These are phyloP conservation scores for Priceomyces haplophilus DNA, from an alignment of 805 yeast genomes.

Conservation along the genomic window DNA sequence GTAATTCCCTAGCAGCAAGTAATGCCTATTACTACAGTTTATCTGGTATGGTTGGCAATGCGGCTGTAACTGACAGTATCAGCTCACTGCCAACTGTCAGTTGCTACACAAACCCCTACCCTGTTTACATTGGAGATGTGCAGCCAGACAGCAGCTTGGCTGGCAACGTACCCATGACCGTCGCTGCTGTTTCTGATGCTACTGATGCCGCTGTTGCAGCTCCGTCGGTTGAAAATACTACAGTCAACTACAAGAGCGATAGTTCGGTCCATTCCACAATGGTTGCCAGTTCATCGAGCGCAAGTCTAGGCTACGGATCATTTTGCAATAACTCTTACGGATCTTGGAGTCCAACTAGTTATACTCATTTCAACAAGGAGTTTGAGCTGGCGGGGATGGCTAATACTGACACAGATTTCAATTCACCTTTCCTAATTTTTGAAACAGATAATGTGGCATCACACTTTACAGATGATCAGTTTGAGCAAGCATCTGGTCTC, in stretches of 20 bases:
- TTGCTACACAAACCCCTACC: neutral
- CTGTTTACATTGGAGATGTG: neutral
- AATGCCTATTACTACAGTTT: neutral
- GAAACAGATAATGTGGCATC: neutral
- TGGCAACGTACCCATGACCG: neutral
- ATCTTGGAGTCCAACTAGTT: constrained; percentile 1
- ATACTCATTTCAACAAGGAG: constrained; percentile 3
- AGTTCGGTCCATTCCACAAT: neutral
- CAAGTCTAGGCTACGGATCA: neutral
- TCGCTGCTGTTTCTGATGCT: constrained; percentile 3
- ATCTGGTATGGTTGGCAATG: neutral
- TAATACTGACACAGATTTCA: neutral
- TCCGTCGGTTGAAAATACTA: neutral
- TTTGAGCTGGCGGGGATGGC: constrained; percentile 1
- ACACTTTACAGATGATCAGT: neutral
- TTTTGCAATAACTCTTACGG: neutral
- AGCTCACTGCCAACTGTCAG: neutral
- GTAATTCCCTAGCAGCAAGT: neutral
- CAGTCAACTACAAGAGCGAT: neutral
- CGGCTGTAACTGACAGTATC: neutral
- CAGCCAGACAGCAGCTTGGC: neutral
- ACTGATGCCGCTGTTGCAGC: neutral
- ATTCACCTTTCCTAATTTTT: constrained; percentile 4
- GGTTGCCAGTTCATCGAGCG: neutral
- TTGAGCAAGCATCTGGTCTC: neutral